Evolutionary conservation across 768 basidiomycete species (phyloP), one percentile per base, ranked within the genome.

Genomic region (Russula compacta): DNA sequence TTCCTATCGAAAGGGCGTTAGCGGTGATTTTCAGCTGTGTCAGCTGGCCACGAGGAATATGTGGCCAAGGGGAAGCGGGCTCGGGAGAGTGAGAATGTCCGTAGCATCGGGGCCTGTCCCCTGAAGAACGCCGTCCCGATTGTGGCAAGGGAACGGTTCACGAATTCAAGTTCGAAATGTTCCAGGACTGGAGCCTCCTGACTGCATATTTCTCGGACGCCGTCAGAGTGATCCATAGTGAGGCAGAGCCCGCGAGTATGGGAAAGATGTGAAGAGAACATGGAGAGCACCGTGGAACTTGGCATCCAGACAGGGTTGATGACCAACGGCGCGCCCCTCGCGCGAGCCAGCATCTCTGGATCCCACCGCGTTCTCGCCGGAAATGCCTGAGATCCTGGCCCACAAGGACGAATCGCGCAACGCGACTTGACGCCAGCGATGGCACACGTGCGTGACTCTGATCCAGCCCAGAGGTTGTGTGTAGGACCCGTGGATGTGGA

Each of bases 371-470:
- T 6, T 17, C n/a, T 53, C 14, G 12, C 12, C 8, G 43, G 38
- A 15, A 15, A 43, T 32, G 0, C 54, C 55, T 10, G 19, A 33
- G 33, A 64, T 40, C 6, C 35, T 42, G 33, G 42, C 17, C 63
- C 63, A 62, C 19, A 58, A 43, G 3, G 39, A 38, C 10, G 64
- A 35, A 12, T 62, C 42, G 10, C 46, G 46, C 14, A 64, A 38
- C 12, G 64, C 52, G 9, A 60, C 46, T 8, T 56, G 49, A 36
- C 60, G 60, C 64, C 64, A 64, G 40, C 53, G 46, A 15, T 36
- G 60, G 40, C 64, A 64, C 11, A 64, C 64, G 36, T 64, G 64
- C 11, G 64, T 64, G 15, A 33, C 52, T 4, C 0, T 9, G 24
- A 40, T 32, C 52, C 52, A 53, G 24, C 52, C 52, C 15, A 53